phyloP scores from a whole-genome alignment of 2,329 filamentous ascomycete genomes.

The Cladorrhinum sp. region DNA sequence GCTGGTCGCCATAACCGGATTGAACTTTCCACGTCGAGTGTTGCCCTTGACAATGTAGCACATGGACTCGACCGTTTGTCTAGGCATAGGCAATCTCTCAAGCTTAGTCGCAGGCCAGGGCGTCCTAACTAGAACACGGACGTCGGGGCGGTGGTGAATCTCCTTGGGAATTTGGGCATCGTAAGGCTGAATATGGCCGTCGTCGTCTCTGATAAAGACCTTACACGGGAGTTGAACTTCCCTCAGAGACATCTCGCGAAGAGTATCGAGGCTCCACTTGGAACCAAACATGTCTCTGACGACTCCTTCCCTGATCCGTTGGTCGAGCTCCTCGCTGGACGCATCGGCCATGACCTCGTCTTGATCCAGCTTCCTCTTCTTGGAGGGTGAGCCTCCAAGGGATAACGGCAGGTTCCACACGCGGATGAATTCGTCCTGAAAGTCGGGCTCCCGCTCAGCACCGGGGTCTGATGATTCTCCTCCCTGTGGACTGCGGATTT shows the following conservation, averaged over 20 bases:
- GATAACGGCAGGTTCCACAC: conserved; percentile 74
- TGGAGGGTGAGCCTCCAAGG: conserved; percentile 23
- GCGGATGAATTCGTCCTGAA: conserved; percentile 70
- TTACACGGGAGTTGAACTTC: conserved; percentile 65
- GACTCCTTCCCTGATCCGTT: conserved; percentile 56
- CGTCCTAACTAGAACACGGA: conserved; percentile 68
- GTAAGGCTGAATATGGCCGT: conserved; percentile 67
- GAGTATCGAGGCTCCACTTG: conserved; percentile 67
- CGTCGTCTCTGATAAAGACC: conserved; percentile 64
- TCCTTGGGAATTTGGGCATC: conserved; percentile 61
- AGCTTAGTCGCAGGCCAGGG: conserved; percentile 75
- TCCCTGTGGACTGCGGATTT: conserved; percentile 49
- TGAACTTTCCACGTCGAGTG: conserved; percentile 76
- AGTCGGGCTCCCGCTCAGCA: conserved; percentile 63
- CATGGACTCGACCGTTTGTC: conserved; percentile 64
- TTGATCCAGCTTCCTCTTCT: conserved; percentile 33
- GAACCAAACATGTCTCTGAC: conserved; percentile 79
- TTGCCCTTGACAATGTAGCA: conserved; percentile 84
- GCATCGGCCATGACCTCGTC: conserved; percentile 22
- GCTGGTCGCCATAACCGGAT: conserved; percentile 58
- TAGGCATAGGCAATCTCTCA: conserved; percentile 63
- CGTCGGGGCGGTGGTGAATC: conserved; percentile 51
- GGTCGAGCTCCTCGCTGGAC: conserved; percentile 33
- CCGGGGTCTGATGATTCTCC: conserved; percentile 34
- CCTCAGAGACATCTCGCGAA: conserved; percentile 63